Percentiles rank a stretch among this genome's conserved stretches.
These are phyloP conservation scores for Torulaspora quercuum DNA, from an alignment of 805 yeast genomes.

Conservation along the genomic window DNA sequence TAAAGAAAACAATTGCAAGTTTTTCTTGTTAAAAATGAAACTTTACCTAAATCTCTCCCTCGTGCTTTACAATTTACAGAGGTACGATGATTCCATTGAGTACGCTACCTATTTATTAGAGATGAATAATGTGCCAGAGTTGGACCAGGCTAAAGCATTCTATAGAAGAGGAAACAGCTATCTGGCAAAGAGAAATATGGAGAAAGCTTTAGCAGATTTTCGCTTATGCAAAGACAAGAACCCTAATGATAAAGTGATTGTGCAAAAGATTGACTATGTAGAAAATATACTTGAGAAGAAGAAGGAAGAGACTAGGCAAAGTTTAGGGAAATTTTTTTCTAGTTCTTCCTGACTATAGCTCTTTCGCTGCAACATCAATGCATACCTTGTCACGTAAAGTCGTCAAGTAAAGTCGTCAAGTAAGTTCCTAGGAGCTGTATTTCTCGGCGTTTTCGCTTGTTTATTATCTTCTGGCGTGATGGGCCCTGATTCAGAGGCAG, in stretches of 20 bases:
- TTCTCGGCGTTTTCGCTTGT: conserved; percentile 1
- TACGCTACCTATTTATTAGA: conserved; percentile 59
- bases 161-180: conserved; percentile 54
- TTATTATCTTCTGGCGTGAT: not conserved
- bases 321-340: conserved; percentile 60
- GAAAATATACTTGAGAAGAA: conserved; percentile 41
- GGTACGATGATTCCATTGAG: conserved; percentile 49
- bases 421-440: conserved; percentile 28
- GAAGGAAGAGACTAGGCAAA: conserved; percentile 51
- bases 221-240: conserved; percentile 42
- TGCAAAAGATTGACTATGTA: conserved; percentile 42
- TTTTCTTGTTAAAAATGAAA: conserved; percentile 44
- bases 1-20: conserved; percentile 48
- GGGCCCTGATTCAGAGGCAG: not conserved
- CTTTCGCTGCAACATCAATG: no score
- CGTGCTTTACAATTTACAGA: conserved; percentile 46
- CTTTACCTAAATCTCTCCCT: conserved; percentile 54
- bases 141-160: conserved; percentile 55
- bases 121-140: conserved; percentile 36
- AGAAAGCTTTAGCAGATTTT: conserved; percentile 49
- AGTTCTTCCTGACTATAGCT: conserved; percentile 9
- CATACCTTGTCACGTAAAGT: no score
- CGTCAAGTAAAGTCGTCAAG: conserved; percentile 36
- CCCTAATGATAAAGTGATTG: conserved; percentile 50
- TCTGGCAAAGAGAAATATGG: conserved; percentile 43